Conservation (phyloP, 1,284 basidiomycete species). For the Cryptococcus hybrid region DNA sequence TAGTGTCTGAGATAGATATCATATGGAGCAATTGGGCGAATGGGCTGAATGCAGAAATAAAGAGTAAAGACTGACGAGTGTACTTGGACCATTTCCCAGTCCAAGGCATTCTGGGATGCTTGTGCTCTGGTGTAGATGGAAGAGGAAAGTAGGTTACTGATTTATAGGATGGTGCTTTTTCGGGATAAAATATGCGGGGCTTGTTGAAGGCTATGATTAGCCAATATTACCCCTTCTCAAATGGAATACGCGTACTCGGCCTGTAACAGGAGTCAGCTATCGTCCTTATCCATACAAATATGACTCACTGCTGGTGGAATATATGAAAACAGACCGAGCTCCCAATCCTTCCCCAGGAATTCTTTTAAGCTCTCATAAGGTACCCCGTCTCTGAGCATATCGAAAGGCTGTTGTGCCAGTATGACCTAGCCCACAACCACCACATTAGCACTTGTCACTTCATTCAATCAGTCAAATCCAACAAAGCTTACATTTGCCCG, state of each 20-base stretch:
- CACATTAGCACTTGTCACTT: background rate
- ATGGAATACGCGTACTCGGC: conserved; percentile 9
- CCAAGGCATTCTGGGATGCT: conserved; percentile 23
- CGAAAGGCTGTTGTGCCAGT: conserved; percentile 16
- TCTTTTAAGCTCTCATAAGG: conserved; percentile 5
- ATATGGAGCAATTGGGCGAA: background rate
- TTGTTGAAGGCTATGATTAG: background rate
- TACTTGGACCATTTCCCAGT: conserved; percentile 13
- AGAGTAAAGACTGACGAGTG: conserved; percentile 7
- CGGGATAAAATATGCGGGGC: conserved; percentile 15
- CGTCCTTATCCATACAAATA: background rate
- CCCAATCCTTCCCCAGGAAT: conserved; percentile 6
- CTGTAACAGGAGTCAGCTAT: conserved; percentile 4
- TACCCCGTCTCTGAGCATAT: conserved; percentile 10
- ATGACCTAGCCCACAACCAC: conserved; percentile 12
- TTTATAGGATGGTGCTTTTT: background rate
- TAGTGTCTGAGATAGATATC: background rate
- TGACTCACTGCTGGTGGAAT: conserved; percentile 21
- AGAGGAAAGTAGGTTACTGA: conserved; percentile 25
- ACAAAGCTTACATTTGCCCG: conserved; percentile 18
- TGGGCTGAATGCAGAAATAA: background rate
- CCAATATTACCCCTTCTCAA: too few species aligned
- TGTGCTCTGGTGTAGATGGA: conserved; percentile 5
- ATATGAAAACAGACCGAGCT: conserved; percentile 22
- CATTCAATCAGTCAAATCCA: too few species aligned